Conservation (phyloP, 2,329 filamentous ascomycete genomes). For the Periconia digitata region DNA sequence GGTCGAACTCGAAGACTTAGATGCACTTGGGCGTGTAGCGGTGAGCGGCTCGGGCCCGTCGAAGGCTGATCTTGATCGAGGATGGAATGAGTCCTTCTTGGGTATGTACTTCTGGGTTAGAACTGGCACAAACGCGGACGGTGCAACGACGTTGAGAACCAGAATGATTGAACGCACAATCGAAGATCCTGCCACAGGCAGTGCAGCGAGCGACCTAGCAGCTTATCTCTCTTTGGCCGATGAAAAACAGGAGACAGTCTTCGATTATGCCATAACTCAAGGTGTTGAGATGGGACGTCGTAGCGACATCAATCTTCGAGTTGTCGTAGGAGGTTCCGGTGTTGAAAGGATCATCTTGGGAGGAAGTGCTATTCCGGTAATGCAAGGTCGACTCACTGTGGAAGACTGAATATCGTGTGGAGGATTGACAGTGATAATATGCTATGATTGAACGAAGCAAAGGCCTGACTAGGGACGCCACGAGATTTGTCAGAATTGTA, state of each 20-base stretch:
- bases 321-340: slow-evolving; percentile 42
- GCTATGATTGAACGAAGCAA: background rate
- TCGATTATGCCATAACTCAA: slow-evolving; percentile 49
- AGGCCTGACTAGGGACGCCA: background rate
- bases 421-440: background rate
- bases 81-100: slow-evolving; percentile 58
- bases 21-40: slow-evolving; percentile 55
- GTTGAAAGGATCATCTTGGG: slow-evolving; percentile 48
- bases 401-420: background rate
- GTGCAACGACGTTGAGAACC: slow-evolving; percentile 51
- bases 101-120: slow-evolving; percentile 63
- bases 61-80: slow-evolving; percentile 44
- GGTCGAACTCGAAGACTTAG: slow-evolving; percentile 61
- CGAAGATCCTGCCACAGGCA: slow-evolving; percentile 56
- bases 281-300: slow-evolving; percentile 55
- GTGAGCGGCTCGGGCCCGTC: slow-evolving; percentile 30
- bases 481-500: no score
- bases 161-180: slow-evolving; percentile 59
- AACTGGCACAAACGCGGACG: slow-evolving; percentile 30
- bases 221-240: slow-evolving; percentile 49
- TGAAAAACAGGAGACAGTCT: slow-evolving; percentile 32
- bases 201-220: slow-evolving; percentile 51
- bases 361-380: slow-evolving; percentile 48
- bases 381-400: slow-evolving; percentile 33
- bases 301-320: slow-evolving; percentile 52